phyloP scores from a whole-genome alignment of 768 basidiomycete genomes.

The Xerocomus brunneocitrinus region DNA sequence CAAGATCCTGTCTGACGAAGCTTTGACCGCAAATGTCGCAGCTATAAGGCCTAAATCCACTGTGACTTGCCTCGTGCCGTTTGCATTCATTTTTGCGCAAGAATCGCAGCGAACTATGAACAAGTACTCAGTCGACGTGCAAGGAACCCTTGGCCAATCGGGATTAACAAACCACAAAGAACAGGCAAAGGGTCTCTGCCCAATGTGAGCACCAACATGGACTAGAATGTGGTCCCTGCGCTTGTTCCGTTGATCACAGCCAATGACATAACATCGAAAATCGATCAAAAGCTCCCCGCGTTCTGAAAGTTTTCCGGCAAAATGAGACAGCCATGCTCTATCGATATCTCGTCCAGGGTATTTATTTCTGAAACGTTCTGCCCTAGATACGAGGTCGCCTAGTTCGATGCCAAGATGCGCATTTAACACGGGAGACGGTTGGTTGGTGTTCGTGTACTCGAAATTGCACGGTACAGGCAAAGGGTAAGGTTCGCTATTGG shows the following conservation, averaged over 20 bases:
- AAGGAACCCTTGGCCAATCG: neutral
- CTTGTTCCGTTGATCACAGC: constrained; percentile 66
- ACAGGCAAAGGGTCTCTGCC: constrained; percentile 63
- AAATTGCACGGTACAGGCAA: constrained; percentile 1
- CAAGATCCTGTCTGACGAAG: constrained; percentile 65
- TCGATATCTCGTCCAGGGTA: constrained; percentile 59
- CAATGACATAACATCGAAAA: constrained; percentile 64
- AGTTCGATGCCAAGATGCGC: constrained; percentile 60
- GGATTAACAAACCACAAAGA: constrained; percentile 50
- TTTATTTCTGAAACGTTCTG: constrained; percentile 48
- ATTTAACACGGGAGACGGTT: constrained; percentile 51
- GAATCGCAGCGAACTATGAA: constrained; percentile 53
- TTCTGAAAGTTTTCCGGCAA: constrained; percentile 60
- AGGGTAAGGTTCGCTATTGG: neutral
- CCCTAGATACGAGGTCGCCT: constrained; percentile 50
- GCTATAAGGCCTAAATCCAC: constrained; percentile 51
- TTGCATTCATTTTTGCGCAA: constrained; percentile 76
- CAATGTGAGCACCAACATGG: constrained; percentile 68
- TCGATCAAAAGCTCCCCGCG: constrained; percentile 54
- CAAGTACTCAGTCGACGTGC: constrained; percentile 10
- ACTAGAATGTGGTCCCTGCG: constrained; percentile 71
- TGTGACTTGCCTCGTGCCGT: constrained; percentile 66
- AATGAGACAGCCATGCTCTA: constrained; percentile 60
- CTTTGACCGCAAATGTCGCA: constrained; percentile 55
- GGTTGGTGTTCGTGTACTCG: neutral